A percentile compares a stretch with the other conserved stretches of the same genome.
These are phyloP conservation scores for Lanmaoa pseudosensibilis DNA, from an alignment of 768 basidiomycete species.

Conservation along the genomic window DNA sequence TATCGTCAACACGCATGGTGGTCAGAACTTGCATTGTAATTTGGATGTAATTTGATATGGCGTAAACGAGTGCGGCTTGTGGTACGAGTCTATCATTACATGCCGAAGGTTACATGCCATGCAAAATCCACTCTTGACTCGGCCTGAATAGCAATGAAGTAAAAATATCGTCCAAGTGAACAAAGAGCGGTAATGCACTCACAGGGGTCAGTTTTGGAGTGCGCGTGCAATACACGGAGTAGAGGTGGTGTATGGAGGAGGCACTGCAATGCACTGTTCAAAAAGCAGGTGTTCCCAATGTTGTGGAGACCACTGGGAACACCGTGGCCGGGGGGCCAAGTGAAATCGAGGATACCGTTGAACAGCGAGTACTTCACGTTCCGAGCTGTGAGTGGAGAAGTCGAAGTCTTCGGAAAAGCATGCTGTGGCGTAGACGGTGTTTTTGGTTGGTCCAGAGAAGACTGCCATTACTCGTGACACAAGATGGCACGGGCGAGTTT, in stretches of 20 bases:
- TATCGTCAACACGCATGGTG: not conserved
- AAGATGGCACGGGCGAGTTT: not conserved
- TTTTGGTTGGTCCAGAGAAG: slow-evolving; percentile 23
- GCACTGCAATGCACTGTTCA: slow-evolving; percentile 94
- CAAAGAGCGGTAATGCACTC: slow-evolving; percentile 30
- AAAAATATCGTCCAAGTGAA: not conserved
- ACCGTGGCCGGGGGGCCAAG: slow-evolving; percentile 55
- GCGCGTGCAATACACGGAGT: slow-evolving; percentile 55
- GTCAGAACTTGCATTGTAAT: slow-evolving; percentile 57
- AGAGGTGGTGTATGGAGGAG: slow-evolving; percentile 91
- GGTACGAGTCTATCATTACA: slow-evolving; percentile 57
- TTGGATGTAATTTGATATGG: slow-evolving; percentile 67
- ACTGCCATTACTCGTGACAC: slow-evolving; percentile 4
- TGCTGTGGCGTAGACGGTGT: slow-evolving; percentile 28
- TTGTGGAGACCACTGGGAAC: slow-evolving; percentile 74
- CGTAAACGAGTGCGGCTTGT: slow-evolving; percentile 48
- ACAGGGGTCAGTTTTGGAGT: slow-evolving; percentile 58
- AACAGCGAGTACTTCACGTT: slow-evolving; percentile 44
- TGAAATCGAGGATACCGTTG: slow-evolving; percentile 53
- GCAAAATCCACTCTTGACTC: slow-evolving; percentile 58
- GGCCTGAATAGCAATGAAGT: slow-evolving; percentile 35
- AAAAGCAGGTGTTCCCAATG: slow-evolving; percentile 91
- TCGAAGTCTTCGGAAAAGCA: slow-evolving; percentile 30
- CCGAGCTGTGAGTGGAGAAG: slow-evolving; percentile 22
- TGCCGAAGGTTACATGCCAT: slow-evolving; percentile 72